Evolutionary conservation across 495 filamentous ascomycete genomes (phyloP).

Genomic region (Podospora appendiculata): DNA sequence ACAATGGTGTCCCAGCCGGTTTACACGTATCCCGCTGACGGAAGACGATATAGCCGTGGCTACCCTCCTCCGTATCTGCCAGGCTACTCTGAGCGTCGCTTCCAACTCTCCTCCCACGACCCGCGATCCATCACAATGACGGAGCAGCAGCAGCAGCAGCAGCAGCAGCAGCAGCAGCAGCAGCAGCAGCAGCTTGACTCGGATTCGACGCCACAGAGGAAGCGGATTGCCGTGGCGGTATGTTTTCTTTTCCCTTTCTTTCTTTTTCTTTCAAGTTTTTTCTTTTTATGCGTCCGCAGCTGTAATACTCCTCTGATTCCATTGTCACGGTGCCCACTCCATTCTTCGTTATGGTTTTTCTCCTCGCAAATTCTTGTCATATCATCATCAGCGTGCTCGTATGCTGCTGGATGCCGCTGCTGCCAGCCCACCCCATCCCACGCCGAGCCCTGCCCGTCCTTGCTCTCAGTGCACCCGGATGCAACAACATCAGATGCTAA

Average conservation of each 20-base stretch:
- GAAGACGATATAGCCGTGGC: constrained; percentile 33
- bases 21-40: constrained; percentile 22
- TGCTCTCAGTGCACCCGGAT: no score
- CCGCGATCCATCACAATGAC: constrained; percentile 28
- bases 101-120: constrained; percentile 26
- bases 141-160: constrained; percentile 16
- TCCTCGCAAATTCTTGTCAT: neutral
- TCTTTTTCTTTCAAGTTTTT: neutral
- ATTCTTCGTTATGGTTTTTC: no score
- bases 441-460: no score
- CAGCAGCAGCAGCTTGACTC: constrained; percentile 20
- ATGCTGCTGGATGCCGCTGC: neutral
- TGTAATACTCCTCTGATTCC: neutral
- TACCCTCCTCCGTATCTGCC: constrained; percentile 27
- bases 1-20: constrained; percentile 39
- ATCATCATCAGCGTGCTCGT: neutral
- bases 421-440: no score
- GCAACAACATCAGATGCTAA: neutral
- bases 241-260: neutral
- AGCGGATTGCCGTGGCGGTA: constrained; percentile 65
- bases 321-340: neutral
- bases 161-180: constrained; percentile 20
- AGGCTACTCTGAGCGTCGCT: constrained; percentile 28
- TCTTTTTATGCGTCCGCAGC: no score
- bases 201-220: constrained; percentile 38